Base-by-base conservation (phyloP, 2,329 filamentous ascomycete species). In the Penicillium concentricum region DNA sequence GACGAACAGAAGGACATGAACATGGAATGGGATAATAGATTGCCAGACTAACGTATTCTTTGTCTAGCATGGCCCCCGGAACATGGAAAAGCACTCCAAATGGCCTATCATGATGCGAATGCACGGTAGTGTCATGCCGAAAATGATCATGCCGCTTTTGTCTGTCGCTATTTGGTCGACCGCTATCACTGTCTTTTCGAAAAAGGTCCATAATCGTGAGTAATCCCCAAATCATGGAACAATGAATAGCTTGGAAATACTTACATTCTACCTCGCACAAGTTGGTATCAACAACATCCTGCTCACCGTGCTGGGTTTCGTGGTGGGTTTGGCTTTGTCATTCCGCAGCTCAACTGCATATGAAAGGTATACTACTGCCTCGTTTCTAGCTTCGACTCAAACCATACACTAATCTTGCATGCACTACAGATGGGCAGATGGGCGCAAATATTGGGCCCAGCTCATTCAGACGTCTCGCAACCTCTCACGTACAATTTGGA, bases 271-370 rank as follows among this genome's bases (percentile, higher is more conserved):
- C 28, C 22, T 37, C 30, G 5, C 44, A 46, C 16, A 34, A 72
- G 71, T 87, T 18, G 82, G 81, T 44, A 85, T 92, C 61, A 81
- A 82, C 69, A 85, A 81, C n/a, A 81, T 91, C 32, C 79, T 92
- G 20, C 80, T 92, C 51, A 92, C 89, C 1, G 85, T 92, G 51
- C 83, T 89, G 43, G 89, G 89, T 87, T 92, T 92, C 77, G 87
- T 92, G 58, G 88, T 92, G 71, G 87, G 87, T 83, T 76, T 92
- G 57, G 83, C 87, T n/a, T 81, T 92, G 34, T 91, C 88, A 1
- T 91, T 92, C 76, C 85, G 89, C 57, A 89, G 83, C 61, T 87
- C 87, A 2, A 90, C 88, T 8, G 89, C 89, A 10, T 92, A 92
- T 65, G 89, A 92, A 74, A 84, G 88, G 65, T 80, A 73, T 35